Evolutionary conservation across 192 early-diverging fungal genomes (phyloP).

Genomic region (Funneliformis geosporum): DNA sequence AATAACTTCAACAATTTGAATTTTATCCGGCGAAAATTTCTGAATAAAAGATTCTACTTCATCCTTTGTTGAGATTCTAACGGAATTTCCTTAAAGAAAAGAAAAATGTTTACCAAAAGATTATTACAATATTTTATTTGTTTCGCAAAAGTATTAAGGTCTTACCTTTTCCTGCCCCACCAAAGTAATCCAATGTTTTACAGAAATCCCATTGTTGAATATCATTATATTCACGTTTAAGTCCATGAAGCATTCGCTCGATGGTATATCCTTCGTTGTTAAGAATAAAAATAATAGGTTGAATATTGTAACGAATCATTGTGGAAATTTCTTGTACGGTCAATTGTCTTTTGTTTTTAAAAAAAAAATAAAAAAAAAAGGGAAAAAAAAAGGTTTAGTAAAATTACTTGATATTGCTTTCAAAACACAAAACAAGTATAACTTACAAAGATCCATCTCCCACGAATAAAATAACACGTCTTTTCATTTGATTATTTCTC

Average conservation of each 20-base stretch:
- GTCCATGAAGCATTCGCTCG: slow-evolving; percentile 51
- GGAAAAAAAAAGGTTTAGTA: no score
- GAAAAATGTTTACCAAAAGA: background rate
- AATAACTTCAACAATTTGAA: slow-evolving; percentile 53
- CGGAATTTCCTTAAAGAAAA: slow-evolving; percentile 35
- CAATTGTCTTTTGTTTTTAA: slow-evolving; percentile 31
- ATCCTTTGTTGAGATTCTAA: slow-evolving; percentile 31
- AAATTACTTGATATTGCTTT: no score
- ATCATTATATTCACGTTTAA: slow-evolving; percentile 46
- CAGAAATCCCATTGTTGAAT: slow-evolving; percentile 54
- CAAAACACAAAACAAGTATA: no score
- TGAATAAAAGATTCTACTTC: slow-evolving; percentile 47
- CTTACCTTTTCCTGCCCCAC: slow-evolving; percentile 34
- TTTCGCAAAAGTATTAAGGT: background rate
- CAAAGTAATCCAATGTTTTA: slow-evolving; percentile 52
- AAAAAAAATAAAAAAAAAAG: no score
- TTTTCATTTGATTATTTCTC: slow-evolving; percentile 26
- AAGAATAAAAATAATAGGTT: slow-evolving; percentile 51
- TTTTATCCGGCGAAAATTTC: slow-evolving; percentile 34
- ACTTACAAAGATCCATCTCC: slow-evolving; percentile 52
- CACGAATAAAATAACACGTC: slow-evolving; percentile 49
- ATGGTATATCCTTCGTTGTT: slow-evolving; percentile 60
- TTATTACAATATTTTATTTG: slow-evolving; percentile 10
- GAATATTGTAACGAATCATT: slow-evolving; percentile 50
- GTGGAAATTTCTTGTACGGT: slow-evolving; percentile 53